These are phyloP conservation scores for Scedosporium minutisporum DNA, from an alignment of 2,329 filamentous ascomycete genomes.

Conservation along the genomic window DNA sequence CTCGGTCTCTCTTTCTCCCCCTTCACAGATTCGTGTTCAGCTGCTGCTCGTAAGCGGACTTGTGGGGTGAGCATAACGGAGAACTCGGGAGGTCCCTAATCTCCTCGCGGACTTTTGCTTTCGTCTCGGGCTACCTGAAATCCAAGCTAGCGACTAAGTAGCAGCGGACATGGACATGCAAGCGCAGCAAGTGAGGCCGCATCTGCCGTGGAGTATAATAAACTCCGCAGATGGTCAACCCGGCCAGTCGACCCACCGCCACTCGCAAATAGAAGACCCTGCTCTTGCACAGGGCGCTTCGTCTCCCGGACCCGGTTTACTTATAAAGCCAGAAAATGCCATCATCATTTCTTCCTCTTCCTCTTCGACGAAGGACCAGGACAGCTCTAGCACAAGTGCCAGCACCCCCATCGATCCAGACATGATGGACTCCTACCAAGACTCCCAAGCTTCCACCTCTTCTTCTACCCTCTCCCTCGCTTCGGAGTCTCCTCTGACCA, in stretches of 20 bases:
- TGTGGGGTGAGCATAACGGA: constrained; percentile 1
- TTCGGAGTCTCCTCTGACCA: constrained; percentile 12
- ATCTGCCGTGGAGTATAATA: background rate
- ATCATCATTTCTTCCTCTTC: background rate
- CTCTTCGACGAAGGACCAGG: background rate
- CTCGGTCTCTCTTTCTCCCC: background rate
- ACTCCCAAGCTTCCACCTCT: constrained; percentile 8
- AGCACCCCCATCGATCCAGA: background rate
- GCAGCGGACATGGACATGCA: constrained; percentile 5
- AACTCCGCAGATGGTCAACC: constrained; percentile 3
- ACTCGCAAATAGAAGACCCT: background rate
- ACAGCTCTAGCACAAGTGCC: background rate
- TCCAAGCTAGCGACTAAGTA: background rate
- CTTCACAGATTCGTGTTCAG: background rate
- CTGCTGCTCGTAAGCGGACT: background rate
- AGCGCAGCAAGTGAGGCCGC: background rate
- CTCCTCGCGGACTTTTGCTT: background rate
- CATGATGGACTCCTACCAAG: constrained; percentile 11
- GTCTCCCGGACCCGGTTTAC: background rate
- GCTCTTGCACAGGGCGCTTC: background rate
- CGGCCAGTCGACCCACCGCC: background rate
- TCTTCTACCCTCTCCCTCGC: constrained; percentile 10
- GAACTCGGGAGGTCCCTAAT: background rate
- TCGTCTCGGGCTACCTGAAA: background rate
- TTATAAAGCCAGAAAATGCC: constrained; percentile 2